phyloP scores from a whole-genome alignment of 2,329 filamentous ascomycete species.

The Phialophora expanda region DNA sequence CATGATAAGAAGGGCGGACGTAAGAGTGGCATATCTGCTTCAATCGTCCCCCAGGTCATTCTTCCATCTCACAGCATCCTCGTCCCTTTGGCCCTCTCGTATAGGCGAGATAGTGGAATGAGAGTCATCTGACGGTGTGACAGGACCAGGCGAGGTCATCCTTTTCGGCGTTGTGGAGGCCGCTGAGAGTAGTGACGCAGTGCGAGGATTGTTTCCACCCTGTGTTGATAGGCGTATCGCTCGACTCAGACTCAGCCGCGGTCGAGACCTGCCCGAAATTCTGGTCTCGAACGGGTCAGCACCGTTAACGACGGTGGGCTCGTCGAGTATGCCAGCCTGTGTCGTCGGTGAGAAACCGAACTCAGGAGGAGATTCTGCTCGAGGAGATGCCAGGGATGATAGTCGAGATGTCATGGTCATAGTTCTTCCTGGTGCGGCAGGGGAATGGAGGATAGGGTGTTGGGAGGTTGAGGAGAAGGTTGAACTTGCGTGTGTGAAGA shows the following conservation, averaged over 20 bases:
- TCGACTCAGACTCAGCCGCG: slow-evolving; percentile 17
- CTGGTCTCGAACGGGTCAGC: background rate
- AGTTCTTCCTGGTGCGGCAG: slow-evolving; percentile 16
- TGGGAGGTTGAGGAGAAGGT: slow-evolving; percentile 23
- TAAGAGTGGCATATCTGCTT: background rate
- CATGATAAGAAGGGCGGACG: background rate
- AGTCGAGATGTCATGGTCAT: slow-evolving; percentile 22
- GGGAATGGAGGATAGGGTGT: slow-evolving; percentile 20
- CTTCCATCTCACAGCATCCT: slow-evolving; percentile 4
- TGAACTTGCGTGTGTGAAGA: slow-evolving; percentile 13
- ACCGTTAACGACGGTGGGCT: background rate
- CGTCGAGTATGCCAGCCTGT: slow-evolving; percentile 9
- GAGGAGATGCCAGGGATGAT: slow-evolving; percentile 12
- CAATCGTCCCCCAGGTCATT: slow-evolving; percentile 27
- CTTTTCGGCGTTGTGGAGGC: background rate
- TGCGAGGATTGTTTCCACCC: background rate
- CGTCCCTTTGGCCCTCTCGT: background rate
- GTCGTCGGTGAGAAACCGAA: slow-evolving; percentile 12
- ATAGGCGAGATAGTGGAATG: slow-evolving; percentile 6
- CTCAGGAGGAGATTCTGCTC: slow-evolving; percentile 3
- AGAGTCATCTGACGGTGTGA: slow-evolving; percentile 13
- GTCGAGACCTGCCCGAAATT: background rate
- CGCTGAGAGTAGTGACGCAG: slow-evolving; percentile 15
- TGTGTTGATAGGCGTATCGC: slow-evolving; percentile 3
- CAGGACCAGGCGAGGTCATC: slow-evolving; percentile 7